phyloP scores from a whole-genome alignment of 768 basidiomycete genomes.

The Suillus clintonianus region DNA sequence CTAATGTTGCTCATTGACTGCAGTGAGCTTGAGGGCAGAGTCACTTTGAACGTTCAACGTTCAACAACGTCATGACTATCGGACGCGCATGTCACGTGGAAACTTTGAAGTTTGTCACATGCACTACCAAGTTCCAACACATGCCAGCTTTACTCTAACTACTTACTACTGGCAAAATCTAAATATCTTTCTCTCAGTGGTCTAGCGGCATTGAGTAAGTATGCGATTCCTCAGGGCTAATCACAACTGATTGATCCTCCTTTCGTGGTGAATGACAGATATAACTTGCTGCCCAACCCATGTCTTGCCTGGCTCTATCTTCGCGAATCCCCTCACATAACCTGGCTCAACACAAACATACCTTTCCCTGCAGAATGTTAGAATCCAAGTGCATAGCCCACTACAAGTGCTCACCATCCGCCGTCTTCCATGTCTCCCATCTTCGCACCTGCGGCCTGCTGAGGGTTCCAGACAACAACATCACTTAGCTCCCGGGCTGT shows the following conservation, averaged over 20 bases:
- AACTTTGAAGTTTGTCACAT: too few species aligned
- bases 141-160: background rate
- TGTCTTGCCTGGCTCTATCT: conserved; percentile 59
- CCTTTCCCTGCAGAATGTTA: conserved; percentile 54
- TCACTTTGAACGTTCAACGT: too few species aligned
- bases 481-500: conserved; percentile 63
- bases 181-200: background rate
- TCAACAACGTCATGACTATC: too few species aligned
- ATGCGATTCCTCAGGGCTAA: background rate
- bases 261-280: conserved; percentile 40
- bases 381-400: conserved; percentile 5
- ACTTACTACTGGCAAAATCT: too few species aligned
- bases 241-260: conserved; percentile 24
- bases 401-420: conserved; percentile 65
- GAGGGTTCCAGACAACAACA: conserved; percentile 96
- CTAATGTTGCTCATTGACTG: background rate
- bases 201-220: background rate
- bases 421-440: conserved; percentile 89
- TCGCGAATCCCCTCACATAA: conserved; percentile 70
- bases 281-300: conserved; percentile 82
- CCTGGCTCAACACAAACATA: conserved; percentile 95
- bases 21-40: too few species aligned
- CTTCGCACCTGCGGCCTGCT: conserved; percentile 61
- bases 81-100: background rate
- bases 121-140: too few species aligned